Evolutionary conservation across 192 early-diverging fungal species (phyloP), one percentile per base, ranked within the genome.

Genomic region (Cetraspora pellucida): DNA sequence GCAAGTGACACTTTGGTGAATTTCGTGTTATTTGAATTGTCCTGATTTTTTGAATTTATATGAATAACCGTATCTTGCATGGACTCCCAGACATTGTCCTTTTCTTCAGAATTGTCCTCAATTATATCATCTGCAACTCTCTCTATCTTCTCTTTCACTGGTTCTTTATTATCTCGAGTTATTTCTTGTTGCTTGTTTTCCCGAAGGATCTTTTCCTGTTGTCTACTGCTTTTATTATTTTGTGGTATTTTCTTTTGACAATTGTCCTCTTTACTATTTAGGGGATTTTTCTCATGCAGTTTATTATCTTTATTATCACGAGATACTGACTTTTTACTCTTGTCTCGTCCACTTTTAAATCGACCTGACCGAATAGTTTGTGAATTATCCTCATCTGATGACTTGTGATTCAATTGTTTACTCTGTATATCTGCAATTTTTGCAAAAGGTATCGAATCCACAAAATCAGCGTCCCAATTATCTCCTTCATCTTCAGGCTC

Each of bases 391-490:
- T 52, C 57, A 10, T n/a, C 77, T 71, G 9, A 77, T 72, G 44
- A 78, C 77, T 52, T 83, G 74, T 27, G 78, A 75, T 46, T 83
- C 70, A 17, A 81, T 28, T 60, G 65, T 30, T 77, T 77, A 37
- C 68, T 80, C 1, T 58, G 77, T 10, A 75, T 74, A 19, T 80
- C 80, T 7, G 28, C 44, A 47, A 84, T 43, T 49, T 81, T 80
- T 17, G 79, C 57, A 3, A 78, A 81, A 19, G 67, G 43, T 19
- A 81, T 80, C 0, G 80, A 76, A 31, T 81, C 83, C 27, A 74
- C 78, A 79, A 81, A 81, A 66, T 81, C 83, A 55, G 81, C 83
- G 63, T 84, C 83, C 83, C 83, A 84, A 58, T 80, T 84, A 47
- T 81, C 77, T 1, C 60, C 64, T 21, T 31, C 60, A 44, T 55